Evolutionary conservation across 1,139 yeast species (phyloP).

Genomic region (Candida tetrigidarum): DNA sequence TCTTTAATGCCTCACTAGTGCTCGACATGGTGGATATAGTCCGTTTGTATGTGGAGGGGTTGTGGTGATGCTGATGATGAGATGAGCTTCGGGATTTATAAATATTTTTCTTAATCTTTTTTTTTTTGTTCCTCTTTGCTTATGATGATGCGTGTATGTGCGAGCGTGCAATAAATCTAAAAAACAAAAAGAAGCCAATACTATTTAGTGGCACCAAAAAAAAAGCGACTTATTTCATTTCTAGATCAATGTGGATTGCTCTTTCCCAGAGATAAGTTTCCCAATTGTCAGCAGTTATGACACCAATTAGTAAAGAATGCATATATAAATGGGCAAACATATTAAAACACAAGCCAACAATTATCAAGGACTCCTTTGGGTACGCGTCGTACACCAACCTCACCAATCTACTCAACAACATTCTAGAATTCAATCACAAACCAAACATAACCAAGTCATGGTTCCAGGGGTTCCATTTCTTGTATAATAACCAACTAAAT

Average conservation of each 20-base stretch:
- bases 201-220: neutral
- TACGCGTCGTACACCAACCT: constrained; percentile 22
- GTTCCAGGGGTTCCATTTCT: constrained; percentile 61
- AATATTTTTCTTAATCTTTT: constrained; percentile 3
- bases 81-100: constrained; percentile 9
- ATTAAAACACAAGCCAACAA: constrained; percentile 22
- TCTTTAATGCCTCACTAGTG: constrained; percentile 42
- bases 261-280: neutral
- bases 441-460: constrained; percentile 8
- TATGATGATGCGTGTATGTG: neutral
- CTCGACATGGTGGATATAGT: constrained; percentile 17
- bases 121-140: constrained; percentile 1
- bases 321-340: constrained; percentile 23
- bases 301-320: constrained; percentile 14
- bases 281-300: constrained; percentile 3
- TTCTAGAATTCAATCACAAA: constrained; percentile 17
- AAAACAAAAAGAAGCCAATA: neutral
- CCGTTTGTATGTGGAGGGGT: too few relatives aligned
- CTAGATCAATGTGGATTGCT: too few relatives aligned
- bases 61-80: constrained; percentile 1
- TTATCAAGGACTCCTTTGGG: constrained; percentile 24
- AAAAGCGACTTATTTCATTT: too few relatives aligned
- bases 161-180: neutral
- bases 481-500: constrained; percentile 61
- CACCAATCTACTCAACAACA: constrained; percentile 21